phyloP scores from a whole-genome alignment of 371 early-diverging fungal species.

The Mucor mucedo region DNA sequence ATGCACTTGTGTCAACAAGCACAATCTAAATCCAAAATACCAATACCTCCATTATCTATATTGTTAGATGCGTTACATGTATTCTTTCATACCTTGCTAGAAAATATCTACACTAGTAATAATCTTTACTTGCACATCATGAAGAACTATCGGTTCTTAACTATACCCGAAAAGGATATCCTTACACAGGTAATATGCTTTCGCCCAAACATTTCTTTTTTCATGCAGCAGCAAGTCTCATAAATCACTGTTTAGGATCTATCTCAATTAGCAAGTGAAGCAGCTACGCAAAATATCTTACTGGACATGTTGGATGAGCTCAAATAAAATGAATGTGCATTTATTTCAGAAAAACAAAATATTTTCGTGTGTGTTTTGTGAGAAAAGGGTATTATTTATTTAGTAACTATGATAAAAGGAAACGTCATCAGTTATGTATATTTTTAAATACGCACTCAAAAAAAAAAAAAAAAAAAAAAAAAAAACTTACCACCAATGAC shows the following conservation, averaged over 20 bases:
- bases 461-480: not conserved
- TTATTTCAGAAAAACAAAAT: not conserved
- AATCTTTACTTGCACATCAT: conserved; percentile 33
- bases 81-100: conserved; percentile 31
- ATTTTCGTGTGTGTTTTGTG: not conserved
- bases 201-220: too few relatives aligned
- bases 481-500: conserved; percentile 76
- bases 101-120: conserved; percentile 29
- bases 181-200: conserved; percentile 8
- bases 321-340: not conserved
- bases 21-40: conserved; percentile 3
- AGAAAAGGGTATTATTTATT: conserved; percentile 18
- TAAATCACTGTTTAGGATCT: conserved; percentile 11
- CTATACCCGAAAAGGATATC: conserved; percentile 10
- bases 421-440: conserved; percentile 17
- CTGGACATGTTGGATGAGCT: conserved; percentile 15
- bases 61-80: conserved; percentile 32
- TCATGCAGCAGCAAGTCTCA: too few relatives aligned
- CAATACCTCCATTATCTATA: conserved; percentile 14
- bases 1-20: conserved; percentile 14
- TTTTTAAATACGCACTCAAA: not conserved
- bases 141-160: conserved; percentile 35
- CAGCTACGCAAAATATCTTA: conserved; percentile 16
- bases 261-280: conserved; percentile 5
- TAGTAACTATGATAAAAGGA: conserved; percentile 21